Conservation (phyloP, 306 rosid genomes). For the Lotus japonicus region DNA sequence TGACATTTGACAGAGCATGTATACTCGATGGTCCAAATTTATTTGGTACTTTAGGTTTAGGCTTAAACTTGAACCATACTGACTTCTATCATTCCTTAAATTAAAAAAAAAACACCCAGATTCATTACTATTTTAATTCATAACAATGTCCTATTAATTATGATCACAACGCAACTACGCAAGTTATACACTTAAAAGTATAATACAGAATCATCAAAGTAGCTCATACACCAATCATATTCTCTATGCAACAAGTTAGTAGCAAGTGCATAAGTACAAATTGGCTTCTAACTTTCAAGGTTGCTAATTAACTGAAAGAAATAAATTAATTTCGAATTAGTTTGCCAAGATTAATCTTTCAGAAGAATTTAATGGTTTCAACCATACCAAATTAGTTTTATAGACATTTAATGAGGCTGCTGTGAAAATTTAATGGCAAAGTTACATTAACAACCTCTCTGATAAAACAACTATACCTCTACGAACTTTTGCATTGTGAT, state of each 20-base stretch:
- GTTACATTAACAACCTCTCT: neutral
- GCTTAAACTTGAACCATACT: neutral
- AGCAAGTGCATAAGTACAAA: neutral
- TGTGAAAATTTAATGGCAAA: neutral
- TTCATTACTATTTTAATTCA: neutral
- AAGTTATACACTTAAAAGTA: neutral
- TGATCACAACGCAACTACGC: too few species aligned
- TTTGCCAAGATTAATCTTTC: neutral
- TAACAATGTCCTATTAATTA: neutral
- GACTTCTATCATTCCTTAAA: constrained; percentile 1
- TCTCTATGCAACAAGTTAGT: constrained; percentile 1
- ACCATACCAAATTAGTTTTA: neutral
- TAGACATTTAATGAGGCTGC: neutral
- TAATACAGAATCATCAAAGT: neutral
- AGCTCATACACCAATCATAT: constrained; percentile 2
- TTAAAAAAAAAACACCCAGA: neutral
- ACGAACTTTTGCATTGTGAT: constrained; percentile 75
- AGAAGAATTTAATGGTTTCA: neutral
- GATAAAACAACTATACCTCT: constrained; percentile 52
- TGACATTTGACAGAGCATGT: neutral
- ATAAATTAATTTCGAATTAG: neutral
- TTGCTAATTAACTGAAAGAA: neutral
- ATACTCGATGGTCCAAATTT: neutral
- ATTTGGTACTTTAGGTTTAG: neutral
- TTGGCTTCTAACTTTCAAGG: neutral